Evolutionary conservation across 176 grass and related monocot genomes (phyloP).

Genomic region (Oropetium thomaeum): DNA sequence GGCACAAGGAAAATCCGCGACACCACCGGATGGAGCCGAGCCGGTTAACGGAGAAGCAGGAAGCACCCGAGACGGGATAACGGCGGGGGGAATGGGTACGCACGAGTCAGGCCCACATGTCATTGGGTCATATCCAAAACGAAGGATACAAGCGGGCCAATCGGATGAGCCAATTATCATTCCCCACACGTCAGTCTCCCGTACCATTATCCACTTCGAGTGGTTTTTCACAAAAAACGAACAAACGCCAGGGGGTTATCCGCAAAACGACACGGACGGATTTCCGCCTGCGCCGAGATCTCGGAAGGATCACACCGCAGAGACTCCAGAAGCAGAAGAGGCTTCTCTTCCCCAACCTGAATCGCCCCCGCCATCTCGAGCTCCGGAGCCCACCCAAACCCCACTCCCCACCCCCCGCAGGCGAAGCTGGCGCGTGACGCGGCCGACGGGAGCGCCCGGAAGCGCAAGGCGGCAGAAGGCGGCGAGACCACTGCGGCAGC

Average conservation of each 20-base stretch:
- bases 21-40: neutral
- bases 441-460: constrained; percentile 78
- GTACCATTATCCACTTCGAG: neutral
- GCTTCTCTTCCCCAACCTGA: constrained; percentile 19
- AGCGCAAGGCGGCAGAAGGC: constrained; percentile 77
- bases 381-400: neutral
- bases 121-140: neutral
- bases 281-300: constrained; percentile 40
- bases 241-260: neutral
- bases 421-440: constrained; percentile 87
- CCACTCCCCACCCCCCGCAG: neutral
- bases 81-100: neutral
- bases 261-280: constrained; percentile 6
- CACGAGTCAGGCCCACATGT: neutral
- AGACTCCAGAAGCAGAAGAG: neutral
- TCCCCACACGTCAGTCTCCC: neutral
- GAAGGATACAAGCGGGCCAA: neutral
- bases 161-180: too few relatives aligned
- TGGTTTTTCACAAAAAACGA: neutral
- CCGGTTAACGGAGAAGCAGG: neutral
- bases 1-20: neutral
- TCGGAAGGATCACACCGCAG: constrained; percentile 21
- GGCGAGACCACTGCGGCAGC: neutral
- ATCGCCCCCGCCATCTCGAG: constrained; percentile 27
- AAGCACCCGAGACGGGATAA: too few relatives aligned